Conservation (phyloP, 345 rosid genomes). For the Citrus australasica region DNA sequence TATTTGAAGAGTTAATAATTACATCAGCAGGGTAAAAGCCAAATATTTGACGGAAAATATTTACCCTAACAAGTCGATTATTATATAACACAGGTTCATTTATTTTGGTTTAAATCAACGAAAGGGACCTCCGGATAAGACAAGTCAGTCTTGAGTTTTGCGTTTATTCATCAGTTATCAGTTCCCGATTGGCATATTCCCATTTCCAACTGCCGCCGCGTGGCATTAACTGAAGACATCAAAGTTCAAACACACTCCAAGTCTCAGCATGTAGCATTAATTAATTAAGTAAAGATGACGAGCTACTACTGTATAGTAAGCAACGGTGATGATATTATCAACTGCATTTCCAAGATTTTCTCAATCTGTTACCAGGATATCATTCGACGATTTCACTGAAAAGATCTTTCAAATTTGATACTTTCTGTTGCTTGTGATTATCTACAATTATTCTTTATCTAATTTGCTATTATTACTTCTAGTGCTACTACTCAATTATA, state of each 20-base stretch:
- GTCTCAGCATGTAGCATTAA: neutral
- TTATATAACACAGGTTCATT: too few species aligned
- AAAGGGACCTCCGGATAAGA: neutral
- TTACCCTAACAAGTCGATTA: too few species aligned
- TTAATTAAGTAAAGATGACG: too few species aligned
- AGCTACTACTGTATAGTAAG: neutral
- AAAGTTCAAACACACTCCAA: neutral
- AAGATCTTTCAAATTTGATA: neutral
- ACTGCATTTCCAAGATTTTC: slow-evolving; percentile 11
- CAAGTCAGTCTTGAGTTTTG: neutral
- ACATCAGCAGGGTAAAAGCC: too few species aligned
- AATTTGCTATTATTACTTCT: neutral
- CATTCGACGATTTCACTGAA: neutral
- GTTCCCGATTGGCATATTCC: neutral
- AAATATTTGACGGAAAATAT: too few species aligned
- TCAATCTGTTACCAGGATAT: neutral
- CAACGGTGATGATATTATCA: neutral
- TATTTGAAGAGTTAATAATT: too few species aligned
- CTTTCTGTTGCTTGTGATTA: neutral
- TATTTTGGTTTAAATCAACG: neutral
- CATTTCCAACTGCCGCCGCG: neutral
- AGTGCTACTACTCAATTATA: neutral
- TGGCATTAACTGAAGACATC: neutral
- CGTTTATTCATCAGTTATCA: neutral
- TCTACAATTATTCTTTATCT: neutral